Evolutionary conservation across 352 stramenopile genomes (phyloP), one percentile per base, ranked within the genome.

Genomic region (Albugo laibachii): DNA sequence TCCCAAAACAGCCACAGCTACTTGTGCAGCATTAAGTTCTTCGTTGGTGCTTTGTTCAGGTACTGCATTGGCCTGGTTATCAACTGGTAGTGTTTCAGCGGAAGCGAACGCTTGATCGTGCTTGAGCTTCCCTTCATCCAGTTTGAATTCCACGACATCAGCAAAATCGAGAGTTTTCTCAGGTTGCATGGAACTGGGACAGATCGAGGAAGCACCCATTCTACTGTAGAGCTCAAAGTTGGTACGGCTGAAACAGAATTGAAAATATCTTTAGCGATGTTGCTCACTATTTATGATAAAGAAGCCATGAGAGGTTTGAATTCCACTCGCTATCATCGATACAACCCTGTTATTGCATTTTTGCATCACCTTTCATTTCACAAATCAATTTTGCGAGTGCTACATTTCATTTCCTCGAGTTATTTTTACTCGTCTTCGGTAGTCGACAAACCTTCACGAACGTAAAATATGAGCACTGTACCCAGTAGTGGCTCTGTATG

Each of bases 261-360:
- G 55, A 97, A 95, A n/a, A 97, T 78, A 51, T 97, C 81, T 57
- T 97, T 97, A 2, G 84, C 81, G 6, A 97, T 80, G 10, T 67
- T 87, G 58, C 96, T 96, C 13, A 97, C 84, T 62, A 93, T 94
- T 49, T 96, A 82, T 0, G 84, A 96, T 0, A 97, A 62, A 47
- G 95, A 83, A 2, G 89, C 71, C 80, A 97, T 96, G 36, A 91
- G 82, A 5, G 92, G 92, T 40, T 84, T 82, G 57, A 95, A 97
- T 55, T 95, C 85, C 15, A 97, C 83, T 42, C 80, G 81, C 68
- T 93, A 47, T 94, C 80, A 63, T 96, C 89, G 11, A 97, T n/a
- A n/a, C n/a, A n/a, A n/a, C n/a, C n/a, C n/a, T n/a, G n/a, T n/a
- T n/a, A n/a, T n/a, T n/a, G n/a, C n/a, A n/a, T n/a, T n/a, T n/a